Evolutionary conservation across 2,329 filamentous ascomycete genomes (phyloP).

Genomic region (Nectriaceae sp.): DNA sequence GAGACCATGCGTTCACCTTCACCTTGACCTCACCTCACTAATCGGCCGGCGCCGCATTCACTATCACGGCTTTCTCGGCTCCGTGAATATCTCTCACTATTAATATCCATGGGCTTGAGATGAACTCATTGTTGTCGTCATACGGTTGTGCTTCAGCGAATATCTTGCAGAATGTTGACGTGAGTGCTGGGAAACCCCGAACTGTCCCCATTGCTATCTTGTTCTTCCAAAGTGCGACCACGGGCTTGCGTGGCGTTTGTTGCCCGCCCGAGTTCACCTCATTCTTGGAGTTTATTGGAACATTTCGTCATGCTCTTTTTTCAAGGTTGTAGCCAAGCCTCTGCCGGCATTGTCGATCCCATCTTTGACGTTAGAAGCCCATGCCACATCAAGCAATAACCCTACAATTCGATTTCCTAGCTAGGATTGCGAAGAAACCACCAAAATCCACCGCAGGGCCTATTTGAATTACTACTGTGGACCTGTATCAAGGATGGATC

Average conservation of each 20-base stretch:
- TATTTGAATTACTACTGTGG: not conserved
- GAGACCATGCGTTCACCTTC: not conserved
- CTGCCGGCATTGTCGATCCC: not conserved
- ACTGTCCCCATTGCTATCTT: not conserved
- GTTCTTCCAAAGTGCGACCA: no score
- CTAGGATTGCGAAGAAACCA: not conserved
- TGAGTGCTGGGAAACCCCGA: no score
- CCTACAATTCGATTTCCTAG: not conserved
- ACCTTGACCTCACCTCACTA: no score
- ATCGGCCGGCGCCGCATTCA: no score
- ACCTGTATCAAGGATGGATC: not conserved
- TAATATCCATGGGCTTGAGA: not conserved
- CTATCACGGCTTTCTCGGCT: not conserved
- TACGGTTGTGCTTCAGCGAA: not conserved
- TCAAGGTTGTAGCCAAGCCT: not conserved
- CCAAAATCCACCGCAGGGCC: not conserved
- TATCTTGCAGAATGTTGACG: no score
- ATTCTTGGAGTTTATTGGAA: no score
- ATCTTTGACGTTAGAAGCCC: no score
- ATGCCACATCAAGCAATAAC: not conserved
- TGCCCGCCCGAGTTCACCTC: no score
- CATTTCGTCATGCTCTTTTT: not conserved
- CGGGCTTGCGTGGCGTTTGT: no score
- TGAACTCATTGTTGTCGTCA: no score
- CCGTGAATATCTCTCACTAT: not conserved